Conservation (phyloP, 371 early-diverging fungal species). For the Nematocida major region DNA sequence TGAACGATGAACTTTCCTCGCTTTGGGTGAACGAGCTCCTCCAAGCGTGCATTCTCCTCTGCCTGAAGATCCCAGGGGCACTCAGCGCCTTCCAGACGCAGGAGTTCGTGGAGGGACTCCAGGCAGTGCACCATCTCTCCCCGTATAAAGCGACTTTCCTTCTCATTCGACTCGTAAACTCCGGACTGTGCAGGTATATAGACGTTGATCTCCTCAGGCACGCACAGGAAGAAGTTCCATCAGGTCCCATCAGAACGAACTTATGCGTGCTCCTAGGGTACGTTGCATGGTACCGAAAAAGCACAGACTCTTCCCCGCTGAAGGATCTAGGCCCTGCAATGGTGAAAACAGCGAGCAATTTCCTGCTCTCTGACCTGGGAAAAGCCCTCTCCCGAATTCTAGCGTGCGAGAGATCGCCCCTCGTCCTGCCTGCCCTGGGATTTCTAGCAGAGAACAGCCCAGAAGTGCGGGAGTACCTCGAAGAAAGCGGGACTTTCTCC, state of each 20-base stretch:
- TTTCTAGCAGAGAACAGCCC: background rate
- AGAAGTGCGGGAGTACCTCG: background rate
- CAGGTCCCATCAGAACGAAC: background rate
- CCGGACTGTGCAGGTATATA: background rate
- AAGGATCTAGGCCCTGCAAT: background rate
- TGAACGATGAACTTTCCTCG: background rate
- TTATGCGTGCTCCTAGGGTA: constrained; percentile 18
- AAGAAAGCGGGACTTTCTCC: background rate
- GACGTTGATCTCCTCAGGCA: background rate
- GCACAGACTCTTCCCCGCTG: too few species aligned
- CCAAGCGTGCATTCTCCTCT: background rate
- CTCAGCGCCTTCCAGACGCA: background rate
- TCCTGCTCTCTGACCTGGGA: background rate
- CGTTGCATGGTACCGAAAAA: constrained; percentile 14
- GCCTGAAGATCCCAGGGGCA: background rate
- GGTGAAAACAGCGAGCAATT: background rate
- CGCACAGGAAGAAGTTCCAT: background rate
- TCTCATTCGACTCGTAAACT: background rate
- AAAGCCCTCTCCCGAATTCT: background rate
- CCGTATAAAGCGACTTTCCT: background rate
- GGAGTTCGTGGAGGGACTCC: background rate
- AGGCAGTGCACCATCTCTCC: background rate
- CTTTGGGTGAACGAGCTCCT: constrained; percentile 1
- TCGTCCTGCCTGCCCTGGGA: background rate
- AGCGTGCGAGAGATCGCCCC: background rate